These are phyloP conservation scores for Fusarium albosuccineum DNA, from an alignment of 2,329 filamentous ascomycete species.

Conservation along the genomic window DNA sequence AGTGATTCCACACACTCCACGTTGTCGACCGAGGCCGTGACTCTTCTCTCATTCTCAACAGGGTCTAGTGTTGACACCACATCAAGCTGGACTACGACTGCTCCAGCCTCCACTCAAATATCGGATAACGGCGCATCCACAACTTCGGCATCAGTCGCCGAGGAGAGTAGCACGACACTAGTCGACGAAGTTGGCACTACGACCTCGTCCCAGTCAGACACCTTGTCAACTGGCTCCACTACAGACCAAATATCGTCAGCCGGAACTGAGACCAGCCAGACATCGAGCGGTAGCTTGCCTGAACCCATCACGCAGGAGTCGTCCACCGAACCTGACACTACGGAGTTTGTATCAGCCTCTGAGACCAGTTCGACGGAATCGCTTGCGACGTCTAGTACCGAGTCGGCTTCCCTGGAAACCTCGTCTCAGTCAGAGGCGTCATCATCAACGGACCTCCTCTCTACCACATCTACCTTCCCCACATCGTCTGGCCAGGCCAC, in stretches of 20 bases:
- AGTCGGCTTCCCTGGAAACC: neutral
- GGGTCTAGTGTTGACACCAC: neutral
- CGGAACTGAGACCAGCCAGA: neutral
- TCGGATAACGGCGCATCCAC: neutral
- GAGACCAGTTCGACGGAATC: no score
- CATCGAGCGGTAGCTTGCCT: no score
- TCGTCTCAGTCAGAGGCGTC: slow-evolving; percentile 2
- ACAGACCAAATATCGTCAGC: neutral
- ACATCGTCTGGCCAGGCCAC: slow-evolving; percentile 23
- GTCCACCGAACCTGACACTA: no score
- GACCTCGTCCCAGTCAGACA: neutral
- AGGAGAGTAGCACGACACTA: neutral
- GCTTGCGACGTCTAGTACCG: neutral
- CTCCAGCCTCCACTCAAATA: neutral
- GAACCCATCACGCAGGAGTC: no score
- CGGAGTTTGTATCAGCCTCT: no score
- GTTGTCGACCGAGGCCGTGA: neutral
- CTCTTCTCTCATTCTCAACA: neutral
- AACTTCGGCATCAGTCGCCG: neutral
- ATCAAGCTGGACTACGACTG: neutral
- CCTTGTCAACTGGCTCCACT: neutral
- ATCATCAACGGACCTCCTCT: slow-evolving; percentile 14
- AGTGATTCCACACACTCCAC: neutral
- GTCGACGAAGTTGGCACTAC: neutral
- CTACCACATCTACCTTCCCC: slow-evolving; percentile 21